phyloP scores from a whole-genome alignment of 352 stramenopile genomes.

The Phytophthora sansomeana region DNA sequence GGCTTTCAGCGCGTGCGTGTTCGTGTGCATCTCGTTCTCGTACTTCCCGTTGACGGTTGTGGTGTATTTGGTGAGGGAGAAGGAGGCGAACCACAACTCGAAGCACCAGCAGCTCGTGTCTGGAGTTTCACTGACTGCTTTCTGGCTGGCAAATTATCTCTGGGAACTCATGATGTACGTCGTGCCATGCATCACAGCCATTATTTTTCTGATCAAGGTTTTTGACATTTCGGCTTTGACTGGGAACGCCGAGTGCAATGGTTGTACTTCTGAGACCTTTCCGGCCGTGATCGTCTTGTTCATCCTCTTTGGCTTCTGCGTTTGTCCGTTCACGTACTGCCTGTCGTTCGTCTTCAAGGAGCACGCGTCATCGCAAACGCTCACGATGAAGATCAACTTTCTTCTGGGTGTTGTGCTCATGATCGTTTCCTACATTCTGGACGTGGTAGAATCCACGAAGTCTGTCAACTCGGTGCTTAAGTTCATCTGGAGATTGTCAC shows the following conservation, averaged over 20 bases:
- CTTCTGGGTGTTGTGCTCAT: constrained; percentile 64
- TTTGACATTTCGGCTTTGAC: constrained; percentile 56
- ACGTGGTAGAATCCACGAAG: constrained; percentile 47
- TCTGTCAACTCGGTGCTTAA: constrained; percentile 55
- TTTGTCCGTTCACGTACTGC: constrained; percentile 66
- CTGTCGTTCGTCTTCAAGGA: constrained; percentile 69
- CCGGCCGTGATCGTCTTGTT: constrained; percentile 59
- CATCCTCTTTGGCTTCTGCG: constrained; percentile 55
- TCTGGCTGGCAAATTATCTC: constrained; percentile 96
- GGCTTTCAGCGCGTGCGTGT: constrained; percentile 68
- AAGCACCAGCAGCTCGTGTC: constrained; percentile 97
- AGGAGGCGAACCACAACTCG: constrained; percentile 86
- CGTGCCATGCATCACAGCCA: constrained; percentile 49
- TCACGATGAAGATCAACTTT: constrained; percentile 72
- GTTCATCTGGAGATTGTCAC: constrained; percentile 76
- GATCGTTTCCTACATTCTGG: constrained; percentile 58
- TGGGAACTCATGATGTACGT: constrained; percentile 95
- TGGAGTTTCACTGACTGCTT: constrained; percentile 91
- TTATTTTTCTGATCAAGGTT: constrained; percentile 51
- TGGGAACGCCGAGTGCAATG: constrained; percentile 44
- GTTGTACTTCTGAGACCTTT: constrained; percentile 50
- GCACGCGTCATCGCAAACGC: constrained; percentile 58
- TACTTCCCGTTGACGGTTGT: constrained; percentile 92
- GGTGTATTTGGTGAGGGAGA: constrained; percentile 96
- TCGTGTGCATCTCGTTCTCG: constrained; percentile 90